A percentile compares a stretch with the other conserved stretches of the same genome.
Conservation (phyloP, 1,284 basidiomycete genomes). For the Boletus sp. region DNA sequence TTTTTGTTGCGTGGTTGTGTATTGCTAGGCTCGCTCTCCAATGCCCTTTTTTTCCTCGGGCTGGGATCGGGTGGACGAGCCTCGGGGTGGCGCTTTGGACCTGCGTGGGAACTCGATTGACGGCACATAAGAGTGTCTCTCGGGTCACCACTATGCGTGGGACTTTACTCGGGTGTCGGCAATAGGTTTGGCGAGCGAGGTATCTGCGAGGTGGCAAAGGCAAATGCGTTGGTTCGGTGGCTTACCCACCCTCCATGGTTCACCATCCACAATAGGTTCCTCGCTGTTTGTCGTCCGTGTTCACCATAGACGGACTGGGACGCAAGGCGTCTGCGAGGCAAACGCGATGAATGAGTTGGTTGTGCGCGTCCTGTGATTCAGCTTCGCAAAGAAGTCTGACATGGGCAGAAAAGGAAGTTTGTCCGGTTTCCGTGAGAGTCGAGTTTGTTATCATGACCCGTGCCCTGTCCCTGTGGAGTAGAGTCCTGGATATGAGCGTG, state of each 20-base stretch:
- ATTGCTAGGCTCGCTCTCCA: background rate
- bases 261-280: background rate
- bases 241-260: constrained; percentile 19
- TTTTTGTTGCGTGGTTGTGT: background rate
- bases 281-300: background rate
- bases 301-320: constrained; percentile 1
- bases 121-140: constrained; percentile 20
- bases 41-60: background rate
- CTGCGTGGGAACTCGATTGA: constrained; percentile 17
- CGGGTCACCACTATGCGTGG: constrained; percentile 12
- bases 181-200: constrained; percentile 19
- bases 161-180: constrained; percentile 9
- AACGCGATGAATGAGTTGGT: constrained; percentile 20
- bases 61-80: constrained; percentile 1
- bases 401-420: background rate
- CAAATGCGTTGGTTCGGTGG: constrained; percentile 11
- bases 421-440: background rate
- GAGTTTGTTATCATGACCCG: constrained; percentile 12
- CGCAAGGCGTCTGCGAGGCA: constrained; percentile 28
- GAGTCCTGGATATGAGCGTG: background rate
- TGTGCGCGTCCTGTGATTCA: constrained; percentile 11
- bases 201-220: constrained; percentile 24
- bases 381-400: constrained; percentile 11
- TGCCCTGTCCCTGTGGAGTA: background rate
- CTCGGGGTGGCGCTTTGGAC: background rate